These are phyloP conservation scores for Waltiozyma sp. DNA, from an alignment of 1,139 yeast genomes.

Conservation along the genomic window DNA sequence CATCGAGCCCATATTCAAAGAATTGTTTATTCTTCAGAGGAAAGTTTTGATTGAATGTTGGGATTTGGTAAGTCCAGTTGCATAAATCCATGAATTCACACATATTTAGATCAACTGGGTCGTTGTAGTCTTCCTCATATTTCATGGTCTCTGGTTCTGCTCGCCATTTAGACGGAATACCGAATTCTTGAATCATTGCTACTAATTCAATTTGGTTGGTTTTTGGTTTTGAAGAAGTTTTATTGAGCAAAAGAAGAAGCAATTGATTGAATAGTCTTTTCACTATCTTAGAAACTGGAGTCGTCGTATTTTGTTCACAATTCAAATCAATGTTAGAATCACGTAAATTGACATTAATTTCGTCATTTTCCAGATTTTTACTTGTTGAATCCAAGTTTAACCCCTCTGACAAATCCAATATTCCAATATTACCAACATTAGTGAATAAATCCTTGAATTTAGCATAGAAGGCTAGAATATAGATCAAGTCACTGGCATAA, in stretches of 20 bases:
- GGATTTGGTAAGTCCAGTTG: neutral
- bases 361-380: neutral
- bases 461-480: constrained; percentile 31
- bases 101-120: constrained; percentile 27
- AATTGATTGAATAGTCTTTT: constrained; percentile 27
- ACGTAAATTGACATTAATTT: neutral
- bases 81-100: constrained; percentile 26
- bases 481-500: constrained; percentile 35
- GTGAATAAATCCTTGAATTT: constrained; percentile 29
- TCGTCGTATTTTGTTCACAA: neutral
- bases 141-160: neutral
- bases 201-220: neutral
- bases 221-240: constrained; percentile 27
- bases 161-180: constrained; percentile 11
- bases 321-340: neutral
- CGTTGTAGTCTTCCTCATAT: constrained; percentile 8
- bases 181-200: constrained; percentile 21
- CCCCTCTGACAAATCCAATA: constrained; percentile 42
- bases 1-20: constrained; percentile 33
- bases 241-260: constrained; percentile 30
- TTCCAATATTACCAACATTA: constrained; percentile 28
- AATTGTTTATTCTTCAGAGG: constrained; percentile 28
- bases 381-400: constrained; percentile 20
- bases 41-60: neutral
- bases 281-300: constrained; percentile 21